A percentile compares a stretch with the other conserved stretches of the same genome.
These are phyloP conservation scores for Rhodocollybia butyracea DNA, from an alignment of 768 basidiomycete genomes.

Conservation along the genomic window DNA sequence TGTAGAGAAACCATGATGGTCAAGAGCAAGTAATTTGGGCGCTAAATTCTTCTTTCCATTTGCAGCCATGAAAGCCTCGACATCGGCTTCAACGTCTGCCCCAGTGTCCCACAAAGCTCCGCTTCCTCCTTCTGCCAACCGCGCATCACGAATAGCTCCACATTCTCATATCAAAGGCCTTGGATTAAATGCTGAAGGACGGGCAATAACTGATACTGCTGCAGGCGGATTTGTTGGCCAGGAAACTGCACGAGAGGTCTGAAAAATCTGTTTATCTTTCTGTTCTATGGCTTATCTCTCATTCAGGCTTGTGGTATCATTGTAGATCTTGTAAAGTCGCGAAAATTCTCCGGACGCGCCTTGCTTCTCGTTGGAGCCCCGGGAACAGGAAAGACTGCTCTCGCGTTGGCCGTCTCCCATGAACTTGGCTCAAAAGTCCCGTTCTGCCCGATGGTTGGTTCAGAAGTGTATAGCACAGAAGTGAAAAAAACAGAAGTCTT, in stretches of 20 bases:
- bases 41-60: too few species aligned
- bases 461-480: constrained; percentile 94
- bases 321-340: constrained; percentile 85
- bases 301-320: constrained; percentile 87
- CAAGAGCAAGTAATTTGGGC: background rate
- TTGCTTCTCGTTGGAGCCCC: constrained; percentile 92
- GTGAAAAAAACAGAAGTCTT: constrained; percentile 99
- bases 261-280: background rate
- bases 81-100: constrained; percentile 44
- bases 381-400: constrained; percentile 96
- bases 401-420: constrained; percentile 92
- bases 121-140: constrained; percentile 62
- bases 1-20: constrained; percentile 63
- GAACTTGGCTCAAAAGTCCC: constrained; percentile 94
- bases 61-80: constrained; percentile 37
- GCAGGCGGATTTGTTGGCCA: constrained; percentile 83
- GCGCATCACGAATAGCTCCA: constrained; percentile 79
- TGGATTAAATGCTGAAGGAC: constrained; percentile 82
- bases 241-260: constrained; percentile 80
- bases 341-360: constrained; percentile 92
- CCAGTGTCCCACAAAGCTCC: constrained; percentile 73
- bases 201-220: constrained; percentile 64
- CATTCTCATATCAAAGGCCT: constrained; percentile 98
- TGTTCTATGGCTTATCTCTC: background rate
- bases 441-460: constrained; percentile 98